Base-by-base conservation (phyloP, 345 rosid genomes). In the Moricandia moricandioides region DNA sequence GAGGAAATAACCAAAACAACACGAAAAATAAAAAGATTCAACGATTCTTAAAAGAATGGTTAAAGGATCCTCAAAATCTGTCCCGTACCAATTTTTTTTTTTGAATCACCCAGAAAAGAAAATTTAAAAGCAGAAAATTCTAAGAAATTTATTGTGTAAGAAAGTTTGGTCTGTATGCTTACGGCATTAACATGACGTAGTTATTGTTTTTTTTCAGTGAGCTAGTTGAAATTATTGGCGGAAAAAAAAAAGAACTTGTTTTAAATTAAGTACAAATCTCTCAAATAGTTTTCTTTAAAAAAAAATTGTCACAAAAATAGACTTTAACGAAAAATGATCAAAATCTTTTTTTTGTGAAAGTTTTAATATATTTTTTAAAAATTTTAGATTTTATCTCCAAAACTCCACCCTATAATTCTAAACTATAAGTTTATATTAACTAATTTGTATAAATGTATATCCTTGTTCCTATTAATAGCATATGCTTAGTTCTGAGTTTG, bases 51-150 rank as follows among this genome's bases (percentile, higher is more conserved):
- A 26, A 71, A 77, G 72, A 78, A 71, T 71, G 68, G 76, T 65
- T 78, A 71, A 78, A 78, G 73, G 81, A 71, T 78, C 63, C 81
- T 78, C 73, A 66, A 72, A 77, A 72, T 72, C 64, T 78, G 81
- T 66, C 77, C 73, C 73, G 77, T 78, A 59, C 69, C 72, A 27
- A 21, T 21, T 21, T 21, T 21, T 21, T 21, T 21, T 0, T 21
- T 21, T 21, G 24, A 21, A 21, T 1, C 24, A 21, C 24, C 24
- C 24, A 6, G 27, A 65, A 78, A 77, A 65, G 55, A 71, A 58
- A 60, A 69, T 5, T 5, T 1, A 12, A 30, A 51, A 60, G 55
- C 40, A 26, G 35, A 76, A 43, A 76, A 77, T 56, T 70, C 60
- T 77, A 70, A 70, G 39, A 56, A 67, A 55, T 63, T 63, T 55